Base-by-base conservation (phyloP, 2,329 filamentous ascomycete species). In the Domatiomyces globalis region DNA sequence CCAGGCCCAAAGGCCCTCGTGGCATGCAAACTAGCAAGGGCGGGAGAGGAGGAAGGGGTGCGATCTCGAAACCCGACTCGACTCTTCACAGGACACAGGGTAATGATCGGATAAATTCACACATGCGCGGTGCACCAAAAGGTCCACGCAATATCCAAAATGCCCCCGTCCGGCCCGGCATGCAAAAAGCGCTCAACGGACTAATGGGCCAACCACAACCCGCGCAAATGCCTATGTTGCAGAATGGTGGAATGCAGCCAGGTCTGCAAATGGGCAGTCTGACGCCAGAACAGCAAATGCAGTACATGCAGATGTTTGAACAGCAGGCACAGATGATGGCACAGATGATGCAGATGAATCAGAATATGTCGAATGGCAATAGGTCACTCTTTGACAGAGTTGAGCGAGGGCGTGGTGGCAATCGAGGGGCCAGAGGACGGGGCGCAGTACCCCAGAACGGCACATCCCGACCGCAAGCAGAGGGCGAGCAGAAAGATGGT, bases 1-100 rank as follows among this genome's bases (percentile, higher is more conserved):
- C 53, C 62, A 95, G 90, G 63, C 92, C 92, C 8, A 96, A 88
- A 49, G 92, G 90, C 51, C 92, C 92, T 17, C 92, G 89, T 66
- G 88, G 89, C 33, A 95, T 96, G 88, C 85, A 92, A 63, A 87
- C 84, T 65, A 79, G 79, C 49, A 73, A 75, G 51, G 76, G 79
- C 50, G 81, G 86, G 59, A 84, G 85, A 53, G 88, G 87, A 66
- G 87, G 87, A 48, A 87, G 95, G 60, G 78, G 94, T 64, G 81
- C 82, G 12, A 82, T 95, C 79, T 87, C 94, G 61, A 82, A 90
- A 56, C 74, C 74, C 59, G 88, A 95, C 60, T 76, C 77, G n/a
- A 77, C 81, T 42, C 76, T 95, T 53, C 89, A 94, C 67, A 84
- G 87, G 50, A 83, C 92, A 45, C 84, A 85, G 63, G 85, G 85